phyloP scores from a whole-genome alignment of 352 stramenopile genomes.

The Globisporangium barbulae region DNA sequence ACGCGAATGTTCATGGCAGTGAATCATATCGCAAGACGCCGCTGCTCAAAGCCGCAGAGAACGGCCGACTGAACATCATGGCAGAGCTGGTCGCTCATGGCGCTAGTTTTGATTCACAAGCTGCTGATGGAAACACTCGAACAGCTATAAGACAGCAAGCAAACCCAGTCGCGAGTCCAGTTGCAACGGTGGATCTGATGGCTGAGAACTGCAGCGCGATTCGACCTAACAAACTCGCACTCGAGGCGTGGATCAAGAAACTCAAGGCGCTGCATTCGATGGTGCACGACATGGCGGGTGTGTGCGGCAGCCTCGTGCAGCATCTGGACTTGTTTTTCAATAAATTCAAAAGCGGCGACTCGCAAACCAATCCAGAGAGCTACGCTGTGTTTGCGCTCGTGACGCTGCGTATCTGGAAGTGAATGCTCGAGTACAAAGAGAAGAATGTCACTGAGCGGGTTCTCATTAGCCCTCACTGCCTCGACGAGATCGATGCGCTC shows the following conservation, averaged over 20 bases:
- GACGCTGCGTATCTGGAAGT: background rate
- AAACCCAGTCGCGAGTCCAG: background rate
- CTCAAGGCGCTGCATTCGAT: background rate
- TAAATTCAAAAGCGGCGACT: background rate
- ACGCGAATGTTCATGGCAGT: background rate
- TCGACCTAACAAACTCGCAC: background rate
- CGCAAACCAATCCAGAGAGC: background rate
- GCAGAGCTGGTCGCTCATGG: background rate
- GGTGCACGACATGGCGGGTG: background rate
- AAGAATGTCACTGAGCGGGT: background rate
- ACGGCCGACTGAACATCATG: background rate
- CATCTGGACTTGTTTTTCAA: background rate
- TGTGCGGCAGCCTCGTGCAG: background rate
- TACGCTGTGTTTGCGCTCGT: background rate
- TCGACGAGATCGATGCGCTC: background rate
- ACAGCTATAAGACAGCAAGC: background rate
- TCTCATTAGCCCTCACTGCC: background rate
- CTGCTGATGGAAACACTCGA: background rate
- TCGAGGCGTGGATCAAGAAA: background rate
- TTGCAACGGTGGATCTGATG: background rate
- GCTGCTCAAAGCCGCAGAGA: background rate
- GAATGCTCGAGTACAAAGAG: constrained; percentile 1
- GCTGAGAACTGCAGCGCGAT: background rate
- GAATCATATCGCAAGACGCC: background rate
- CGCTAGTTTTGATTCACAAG: background rate